These are phyloP conservation scores for Sugiyamaella castrensis DNA, from an alignment of 1,139 yeast species.

Conservation along the genomic window DNA sequence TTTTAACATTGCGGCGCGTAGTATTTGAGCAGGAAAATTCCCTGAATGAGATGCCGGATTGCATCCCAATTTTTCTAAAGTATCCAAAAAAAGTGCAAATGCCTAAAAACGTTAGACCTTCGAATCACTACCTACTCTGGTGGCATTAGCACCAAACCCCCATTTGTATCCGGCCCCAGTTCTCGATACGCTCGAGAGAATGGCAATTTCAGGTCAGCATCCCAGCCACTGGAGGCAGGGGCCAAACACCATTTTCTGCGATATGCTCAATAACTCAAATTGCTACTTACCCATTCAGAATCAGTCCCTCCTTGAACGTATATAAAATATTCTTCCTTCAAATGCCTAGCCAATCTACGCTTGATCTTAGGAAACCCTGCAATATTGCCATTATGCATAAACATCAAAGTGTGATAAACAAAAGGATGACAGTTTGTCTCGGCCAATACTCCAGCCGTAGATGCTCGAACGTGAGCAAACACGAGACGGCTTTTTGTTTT, in stretches of 20 bases:
- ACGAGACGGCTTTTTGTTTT: constrained; percentile 82
- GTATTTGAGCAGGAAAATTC: constrained; percentile 52
- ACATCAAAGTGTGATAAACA: constrained; percentile 79
- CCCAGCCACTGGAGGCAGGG: neutral
- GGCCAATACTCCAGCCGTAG: constrained; percentile 88
- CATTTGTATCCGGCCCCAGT: no score
- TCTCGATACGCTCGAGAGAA: no score
- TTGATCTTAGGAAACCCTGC: constrained; percentile 72
- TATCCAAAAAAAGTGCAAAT: constrained; percentile 82
- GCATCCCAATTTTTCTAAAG: constrained; percentile 68
- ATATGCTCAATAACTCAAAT: neutral
- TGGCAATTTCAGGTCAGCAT: no score
- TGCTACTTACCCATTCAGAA: constrained; percentile 62
- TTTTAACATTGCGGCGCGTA: constrained; percentile 65
- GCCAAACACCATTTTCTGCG: no score
- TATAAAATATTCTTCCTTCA: constrained; percentile 76
- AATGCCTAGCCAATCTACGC: constrained; percentile 63
- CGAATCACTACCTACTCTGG: neutral
- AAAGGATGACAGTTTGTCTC: constrained; percentile 97
- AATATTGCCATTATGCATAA: constrained; percentile 97
- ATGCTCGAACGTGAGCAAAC: constrained; percentile 94
- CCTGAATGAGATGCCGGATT: constrained; percentile 55
- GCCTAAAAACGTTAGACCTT: constrained; percentile 39
- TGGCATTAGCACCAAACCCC: no score
- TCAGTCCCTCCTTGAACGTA: constrained; percentile 91